Evolutionary conservation across 2,329 filamentous ascomycete species (phyloP).

Genomic region (Colletotrichum limetticola): DNA sequence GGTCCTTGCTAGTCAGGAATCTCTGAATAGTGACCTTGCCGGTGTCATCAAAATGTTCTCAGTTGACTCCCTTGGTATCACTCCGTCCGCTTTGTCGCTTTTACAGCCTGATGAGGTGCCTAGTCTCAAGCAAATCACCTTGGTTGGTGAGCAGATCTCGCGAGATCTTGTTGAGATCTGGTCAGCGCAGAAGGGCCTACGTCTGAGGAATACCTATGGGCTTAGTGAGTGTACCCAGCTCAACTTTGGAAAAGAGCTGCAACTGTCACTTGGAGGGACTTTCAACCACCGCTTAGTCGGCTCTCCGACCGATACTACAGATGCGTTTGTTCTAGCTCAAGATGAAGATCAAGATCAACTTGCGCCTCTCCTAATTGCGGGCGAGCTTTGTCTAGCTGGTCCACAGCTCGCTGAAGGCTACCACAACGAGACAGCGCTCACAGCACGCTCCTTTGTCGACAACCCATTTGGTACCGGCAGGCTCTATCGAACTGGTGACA

Average conservation of each 20-base stretch:
- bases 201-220: constrained; percentile 41
- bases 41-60: constrained; percentile 35
- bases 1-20: constrained; percentile 38
- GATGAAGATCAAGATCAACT: constrained; percentile 28
- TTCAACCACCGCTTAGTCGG: constrained; percentile 22
- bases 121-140: constrained; percentile 28
- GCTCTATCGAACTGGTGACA: constrained; percentile 40
- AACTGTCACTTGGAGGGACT: not conserved
- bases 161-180: constrained; percentile 33
- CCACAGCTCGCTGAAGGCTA: constrained; percentile 18
- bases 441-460: not conserved
- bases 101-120: constrained; percentile 9
- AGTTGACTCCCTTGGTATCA: constrained; percentile 37
- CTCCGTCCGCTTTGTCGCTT: constrained; percentile 37
- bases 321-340: constrained; percentile 35
- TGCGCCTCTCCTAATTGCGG: constrained; percentile 33
- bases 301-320: constrained; percentile 9
- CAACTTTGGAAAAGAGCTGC: constrained; percentile 24
- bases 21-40: constrained; percentile 36
- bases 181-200: not conserved
- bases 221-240: constrained; percentile 40
- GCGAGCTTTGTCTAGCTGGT: constrained; percentile 38
- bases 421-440: not conserved
- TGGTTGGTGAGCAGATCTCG: constrained; percentile 39
- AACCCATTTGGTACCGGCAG: constrained; percentile 3